Percentiles rank a stretch among this genome's conserved stretches.
phyloP scores from a whole-genome alignment of 352 stramenopile species.

The Phytophthora pistaciae region DNA sequence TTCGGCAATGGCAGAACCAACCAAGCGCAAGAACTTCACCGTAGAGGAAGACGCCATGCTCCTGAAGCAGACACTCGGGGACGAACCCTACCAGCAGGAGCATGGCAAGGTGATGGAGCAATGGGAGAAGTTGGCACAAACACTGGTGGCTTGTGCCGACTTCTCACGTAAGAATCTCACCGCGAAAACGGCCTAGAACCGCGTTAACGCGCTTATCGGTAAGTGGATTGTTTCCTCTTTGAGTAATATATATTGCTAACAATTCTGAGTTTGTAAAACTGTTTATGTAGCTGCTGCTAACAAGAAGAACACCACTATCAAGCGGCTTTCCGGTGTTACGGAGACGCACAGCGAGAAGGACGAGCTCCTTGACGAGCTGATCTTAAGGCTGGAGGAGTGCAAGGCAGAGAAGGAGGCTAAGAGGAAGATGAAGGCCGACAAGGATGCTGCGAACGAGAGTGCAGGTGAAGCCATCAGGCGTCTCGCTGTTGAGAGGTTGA shows the following conservation, averaged over 20 bases:
- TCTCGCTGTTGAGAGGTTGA: too few species aligned
- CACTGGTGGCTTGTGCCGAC: not conserved
- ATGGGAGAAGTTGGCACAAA: conserved; percentile 2
- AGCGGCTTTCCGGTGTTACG: conserved; percentile 1
- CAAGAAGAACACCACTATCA: conserved; percentile 3
- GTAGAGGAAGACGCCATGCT: conserved; percentile 11
- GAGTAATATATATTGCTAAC: not conserved
- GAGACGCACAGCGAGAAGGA: conserved; percentile 12
- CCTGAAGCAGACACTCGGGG: conserved; percentile 4
- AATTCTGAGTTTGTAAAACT: not conserved
- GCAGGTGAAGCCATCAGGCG: too few species aligned
- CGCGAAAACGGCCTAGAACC: conserved; percentile 10
- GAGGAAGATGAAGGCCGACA: too few species aligned
- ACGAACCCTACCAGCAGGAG: not conserved
- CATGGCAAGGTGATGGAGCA: conserved; percentile 11
- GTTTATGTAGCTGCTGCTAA: conserved; percentile 4
- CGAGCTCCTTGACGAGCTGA: conserved; percentile 9
- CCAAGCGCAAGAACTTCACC: conserved; percentile 9
- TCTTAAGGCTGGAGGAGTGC: too few species aligned
- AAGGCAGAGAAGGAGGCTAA: too few species aligned
- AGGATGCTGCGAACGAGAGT: too few species aligned
- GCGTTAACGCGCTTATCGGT: not conserved
- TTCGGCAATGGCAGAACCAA: conserved; percentile 13
- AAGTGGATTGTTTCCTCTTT: not conserved
- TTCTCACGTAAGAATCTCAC: conserved; percentile 2